Conservation (phyloP, 2,329 filamentous ascomycete genomes). For the Stemphylium lycopersici region DNA sequence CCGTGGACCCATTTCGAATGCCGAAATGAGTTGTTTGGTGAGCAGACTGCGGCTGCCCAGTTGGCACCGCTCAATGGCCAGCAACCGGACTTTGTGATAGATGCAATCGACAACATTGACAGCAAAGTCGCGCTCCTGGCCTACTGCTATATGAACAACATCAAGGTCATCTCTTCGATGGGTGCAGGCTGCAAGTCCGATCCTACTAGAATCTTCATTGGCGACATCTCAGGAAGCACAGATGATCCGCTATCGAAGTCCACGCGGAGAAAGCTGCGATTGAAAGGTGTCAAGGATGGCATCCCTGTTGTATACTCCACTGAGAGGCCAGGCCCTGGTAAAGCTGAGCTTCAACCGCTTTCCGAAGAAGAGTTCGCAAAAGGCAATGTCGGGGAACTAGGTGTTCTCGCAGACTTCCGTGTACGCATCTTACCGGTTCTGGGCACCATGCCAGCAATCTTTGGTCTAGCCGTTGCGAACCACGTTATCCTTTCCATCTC, state of each 20-base stretch:
- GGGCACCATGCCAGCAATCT: constrained; percentile 96
- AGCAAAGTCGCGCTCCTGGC: constrained; percentile 90
- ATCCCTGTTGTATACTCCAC: constrained; percentile 93
- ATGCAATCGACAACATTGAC: constrained; percentile 98
- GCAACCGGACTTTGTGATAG: constrained; percentile 85
- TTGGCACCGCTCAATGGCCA: constrained; percentile 71
- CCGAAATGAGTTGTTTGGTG: constrained; percentile 81
- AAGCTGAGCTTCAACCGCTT: constrained; percentile 85
- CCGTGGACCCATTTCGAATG: constrained; percentile 94
- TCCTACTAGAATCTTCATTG: constrained; percentile 82
- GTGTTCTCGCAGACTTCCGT: constrained; percentile 88
- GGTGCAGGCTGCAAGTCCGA: constrained; percentile 93
- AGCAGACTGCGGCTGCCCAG: constrained; percentile 67
- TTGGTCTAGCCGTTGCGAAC: constrained; percentile 90
- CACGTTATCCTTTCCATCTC: constrained; percentile 83
- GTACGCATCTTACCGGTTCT: constrained; percentile 94
- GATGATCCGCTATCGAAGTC: constrained; percentile 88
- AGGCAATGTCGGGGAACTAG: constrained; percentile 83
- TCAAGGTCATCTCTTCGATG: constrained; percentile 93
- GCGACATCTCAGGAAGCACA: constrained; percentile 85
- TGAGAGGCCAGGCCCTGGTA: constrained; percentile 87
- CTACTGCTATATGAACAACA: constrained; percentile 78
- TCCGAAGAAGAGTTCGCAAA: constrained; percentile 87
- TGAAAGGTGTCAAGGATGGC: constrained; percentile 77
- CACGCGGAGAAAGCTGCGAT: constrained; percentile 79